Base-by-base conservation (phyloP, 176 grass and related monocot species). In the Pontederia paniculata region DNA sequence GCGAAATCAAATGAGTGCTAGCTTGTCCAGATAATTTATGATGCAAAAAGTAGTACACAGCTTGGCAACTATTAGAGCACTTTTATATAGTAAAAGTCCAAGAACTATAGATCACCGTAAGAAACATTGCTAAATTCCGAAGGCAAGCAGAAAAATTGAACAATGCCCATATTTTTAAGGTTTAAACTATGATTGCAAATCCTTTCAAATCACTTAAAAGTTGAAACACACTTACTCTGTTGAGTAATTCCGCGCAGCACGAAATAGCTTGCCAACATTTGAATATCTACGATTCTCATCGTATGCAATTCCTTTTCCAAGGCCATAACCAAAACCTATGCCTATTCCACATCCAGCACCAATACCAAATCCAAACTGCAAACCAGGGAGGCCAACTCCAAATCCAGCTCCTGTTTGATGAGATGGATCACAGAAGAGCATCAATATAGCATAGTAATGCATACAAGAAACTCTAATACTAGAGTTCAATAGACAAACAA, bases 341-440 rank as follows among this genome's bases (percentile, higher is more conserved):
- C 86, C 93, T 74, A 88, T 64, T 73, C 93, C 86, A 76, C 93
- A 97, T 55, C 83, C 93, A 69, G 83, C 86, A 55, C 93, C 93
- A 52, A 60, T 59, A 47, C 93, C 86, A 9, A 90, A 79, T 47
- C 93, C 93, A 53, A 90, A 56, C 45, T 88, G 83, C 48, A 90
- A 75, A 48, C 91, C 91, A 62, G 91, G 80, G 54, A 97, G 78
- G 57, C 91, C 91, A 45, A 71, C 83, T 58, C 91, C 91, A 58
- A 88, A 73, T 70, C 91, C 91, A 23, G 80, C 79, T 58, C 86
- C 86, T 97, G 76, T 72, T 60, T 49, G 68, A 69, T 49, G 13
- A 49, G 46, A 17, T 11, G 2, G 43, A 55, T 9, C 21, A 13
- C 8, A 13, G 45, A 41, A 20, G 45, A 0, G 11, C 18, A 62